Evolutionary conservation across 768 basidiomycete genomes (phyloP).

Genomic region (Glaciozyma antarctica): DNA sequence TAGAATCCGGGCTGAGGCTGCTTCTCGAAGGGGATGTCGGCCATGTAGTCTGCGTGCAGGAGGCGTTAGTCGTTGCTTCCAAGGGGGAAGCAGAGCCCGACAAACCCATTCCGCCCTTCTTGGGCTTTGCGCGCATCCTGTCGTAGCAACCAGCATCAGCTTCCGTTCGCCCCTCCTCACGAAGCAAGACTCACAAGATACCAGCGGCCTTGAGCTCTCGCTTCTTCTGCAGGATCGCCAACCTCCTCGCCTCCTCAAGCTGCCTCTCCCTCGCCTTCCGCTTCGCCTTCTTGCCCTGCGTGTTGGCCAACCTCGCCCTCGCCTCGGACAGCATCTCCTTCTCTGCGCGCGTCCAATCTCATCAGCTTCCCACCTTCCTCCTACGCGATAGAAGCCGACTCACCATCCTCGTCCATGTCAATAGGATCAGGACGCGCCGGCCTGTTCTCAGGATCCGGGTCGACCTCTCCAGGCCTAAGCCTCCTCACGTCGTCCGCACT

Average conservation of each 20-base stretch:
- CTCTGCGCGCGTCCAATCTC: slow-evolving; percentile 47
- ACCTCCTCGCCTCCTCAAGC: slow-evolving; percentile 83
- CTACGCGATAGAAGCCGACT: slow-evolving; percentile 31
- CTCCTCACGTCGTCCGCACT: slow-evolving; percentile 85
- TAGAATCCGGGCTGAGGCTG: slow-evolving; percentile 92
- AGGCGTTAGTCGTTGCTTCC: slow-evolving; percentile 14
- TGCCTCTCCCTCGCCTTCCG: slow-evolving; percentile 96
- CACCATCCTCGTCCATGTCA: slow-evolving; percentile 99
- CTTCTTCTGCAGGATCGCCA: slow-evolving; percentile 95
- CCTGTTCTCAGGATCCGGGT: slow-evolving; percentile 97
- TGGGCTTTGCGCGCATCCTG: slow-evolving; percentile 85
- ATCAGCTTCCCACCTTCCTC: neutral
- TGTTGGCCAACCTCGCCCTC: slow-evolving; percentile 92
- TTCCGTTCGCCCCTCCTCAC: neutral
- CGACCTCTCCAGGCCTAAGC: slow-evolving; percentile 89
- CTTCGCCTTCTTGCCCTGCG: slow-evolving; percentile 98
- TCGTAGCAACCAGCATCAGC: neutral
- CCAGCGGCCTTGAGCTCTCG: slow-evolving; percentile 95
- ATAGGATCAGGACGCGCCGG: slow-evolving; percentile 97
- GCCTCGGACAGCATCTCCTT: slow-evolving; percentile 99
- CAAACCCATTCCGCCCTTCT: slow-evolving; percentile 83
- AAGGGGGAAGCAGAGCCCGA: slow-evolving; percentile 3
- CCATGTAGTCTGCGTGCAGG: slow-evolving; percentile 64
- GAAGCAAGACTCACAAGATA: slow-evolving; percentile 56
- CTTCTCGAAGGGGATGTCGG: slow-evolving; percentile 98